Evolutionary conservation across 495 filamentous ascomycete genomes (phyloP), one percentile per base, ranked within the genome.

Genomic region (Daldinia grandis): DNA sequence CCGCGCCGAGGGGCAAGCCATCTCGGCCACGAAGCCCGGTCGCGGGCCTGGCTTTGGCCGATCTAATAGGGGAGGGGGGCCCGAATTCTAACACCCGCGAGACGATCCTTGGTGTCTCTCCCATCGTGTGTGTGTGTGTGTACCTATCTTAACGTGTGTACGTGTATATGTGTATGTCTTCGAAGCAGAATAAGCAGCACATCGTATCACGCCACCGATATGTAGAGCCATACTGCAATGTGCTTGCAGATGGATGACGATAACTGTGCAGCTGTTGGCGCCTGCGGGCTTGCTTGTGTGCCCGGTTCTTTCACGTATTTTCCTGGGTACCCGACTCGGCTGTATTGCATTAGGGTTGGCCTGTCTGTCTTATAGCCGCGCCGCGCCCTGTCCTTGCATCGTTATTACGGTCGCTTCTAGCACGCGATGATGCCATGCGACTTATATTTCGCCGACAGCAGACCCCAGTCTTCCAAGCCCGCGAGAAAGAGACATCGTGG

Each of bases 371-470:
- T 62, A 73, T 73, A 73, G 60, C 70, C 70, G 65, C 70, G 60
- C 70, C 70, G 65, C 70, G 70, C 70, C 60, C 70, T 49, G 60
- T 62, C 60, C 40, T 68, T 73, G 70, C 65, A 67, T 57, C 60
- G 37, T 57, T 50, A 35, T 59, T 49, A 40, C 51, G 53, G 64
- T 49, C 47, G 21, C 54, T 56, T 54, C 59, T 44, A 64, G 58
- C 64, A 72, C 69, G 70, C 70, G 70, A 68, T 66, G 62, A 73
- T 73, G 70, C 70, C 64, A 73, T 73, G 65, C 60, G 70, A 73
- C 42, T 68, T 68, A 62, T 68, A 73, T 73, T 73, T 73, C 70
- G 70, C 70, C 70, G 70, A 73, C 65, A 68, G 54, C 28, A 68
- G 44, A 61, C 42, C 65, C 70, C 21, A 58, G 61, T 73, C 50